These are phyloP conservation scores for Prunus davidiana DNA, from an alignment of 306 rosid species.

Conservation along the genomic window DNA sequence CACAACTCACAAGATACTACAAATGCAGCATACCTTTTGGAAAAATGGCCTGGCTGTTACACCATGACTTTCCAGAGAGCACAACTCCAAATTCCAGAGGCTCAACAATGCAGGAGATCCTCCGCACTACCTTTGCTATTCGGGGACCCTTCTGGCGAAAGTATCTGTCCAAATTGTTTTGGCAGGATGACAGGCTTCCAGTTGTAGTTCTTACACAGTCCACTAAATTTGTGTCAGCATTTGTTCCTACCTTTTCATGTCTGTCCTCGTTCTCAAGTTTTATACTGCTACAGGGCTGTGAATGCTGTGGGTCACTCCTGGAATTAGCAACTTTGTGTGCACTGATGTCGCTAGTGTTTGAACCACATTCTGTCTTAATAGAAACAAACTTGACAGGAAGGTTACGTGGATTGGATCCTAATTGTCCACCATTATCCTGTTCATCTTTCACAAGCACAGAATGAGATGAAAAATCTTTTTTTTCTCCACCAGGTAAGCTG, in stretches of 20 bases:
- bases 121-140: slow-evolving; percentile 91
- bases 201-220: slow-evolving; percentile 46
- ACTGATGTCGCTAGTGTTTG: slow-evolving; percentile 24
- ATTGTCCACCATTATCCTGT: slow-evolving; percentile 33
- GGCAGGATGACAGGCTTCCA: slow-evolving; percentile 53
- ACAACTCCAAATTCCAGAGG: slow-evolving; percentile 84
- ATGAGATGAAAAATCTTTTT: slow-evolving; percentile 30
- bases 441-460: slow-evolving; percentile 40
- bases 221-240: slow-evolving; percentile 40
- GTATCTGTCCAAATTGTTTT: slow-evolving; percentile 53
- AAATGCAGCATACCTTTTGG: slow-evolving; percentile 66
- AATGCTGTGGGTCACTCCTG: slow-evolving; percentile 28
- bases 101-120: slow-evolving; percentile 92
- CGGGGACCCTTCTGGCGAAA: slow-evolving; percentile 94
- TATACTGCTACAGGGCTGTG: slow-evolving; percentile 40
- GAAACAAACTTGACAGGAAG: slow-evolving; percentile 32
- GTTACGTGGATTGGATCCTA: slow-evolving; percentile 38
- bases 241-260: slow-evolving; percentile 45
- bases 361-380: slow-evolving; percentile 31
- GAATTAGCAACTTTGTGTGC: slow-evolving; percentile 24
- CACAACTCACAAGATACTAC: background rate
- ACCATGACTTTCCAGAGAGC: slow-evolving; percentile 89
- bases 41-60: slow-evolving; percentile 83
- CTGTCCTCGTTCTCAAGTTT: slow-evolving; percentile 47
- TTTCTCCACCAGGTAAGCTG: slow-evolving; percentile 32